Evolutionary conservation across 805 yeast genomes (phyloP).

Genomic region (Lipomyces oligophaga): DNA sequence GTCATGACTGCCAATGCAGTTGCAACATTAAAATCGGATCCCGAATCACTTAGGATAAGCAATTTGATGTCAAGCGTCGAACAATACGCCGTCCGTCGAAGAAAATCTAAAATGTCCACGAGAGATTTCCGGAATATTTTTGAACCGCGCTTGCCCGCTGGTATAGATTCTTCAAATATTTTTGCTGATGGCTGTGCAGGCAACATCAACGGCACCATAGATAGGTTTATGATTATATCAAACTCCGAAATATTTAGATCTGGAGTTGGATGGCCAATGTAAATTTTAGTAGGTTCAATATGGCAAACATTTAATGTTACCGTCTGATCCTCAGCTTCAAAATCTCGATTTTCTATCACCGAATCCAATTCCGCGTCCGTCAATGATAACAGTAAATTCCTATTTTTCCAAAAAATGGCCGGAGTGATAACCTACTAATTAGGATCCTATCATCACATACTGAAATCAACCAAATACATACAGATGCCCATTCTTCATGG

Average conservation of each 20-base stretch:
- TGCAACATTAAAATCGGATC: constrained; percentile 64
- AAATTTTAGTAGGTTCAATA: constrained; percentile 17
- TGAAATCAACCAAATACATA: background rate
- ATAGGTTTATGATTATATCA: constrained; percentile 29
- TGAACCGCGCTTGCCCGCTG: constrained; percentile 58
- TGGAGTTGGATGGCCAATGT: constrained; percentile 12
- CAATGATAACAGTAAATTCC: constrained; percentile 31
- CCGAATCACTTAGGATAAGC: constrained; percentile 58
- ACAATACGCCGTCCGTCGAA: constrained; percentile 6
- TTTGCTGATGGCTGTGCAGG: constrained; percentile 2
- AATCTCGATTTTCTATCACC: constrained; percentile 32
- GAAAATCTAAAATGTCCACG: constrained; percentile 41
- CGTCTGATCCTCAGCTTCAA: background rate
- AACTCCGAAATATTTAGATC: background rate
- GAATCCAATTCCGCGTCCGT: constrained; percentile 27
- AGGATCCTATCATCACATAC: no score
- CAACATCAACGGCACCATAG: constrained; percentile 7
- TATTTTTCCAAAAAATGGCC: constrained; percentile 52
- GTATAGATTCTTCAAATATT: constrained; percentile 15
- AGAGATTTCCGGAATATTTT: constrained; percentile 52
- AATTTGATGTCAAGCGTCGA: constrained; percentile 30
- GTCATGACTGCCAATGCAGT: constrained; percentile 54
- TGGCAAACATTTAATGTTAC: constrained; percentile 8
- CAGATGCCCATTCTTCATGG: constrained; percentile 74
- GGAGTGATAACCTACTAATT: constrained; percentile 45